Percentiles rank a stretch among this genome's conserved stretches.
Evolutionary conservation across 2,329 filamentous ascomycete genomes (phyloP).

Genomic region (Camillea tinctor): DNA sequence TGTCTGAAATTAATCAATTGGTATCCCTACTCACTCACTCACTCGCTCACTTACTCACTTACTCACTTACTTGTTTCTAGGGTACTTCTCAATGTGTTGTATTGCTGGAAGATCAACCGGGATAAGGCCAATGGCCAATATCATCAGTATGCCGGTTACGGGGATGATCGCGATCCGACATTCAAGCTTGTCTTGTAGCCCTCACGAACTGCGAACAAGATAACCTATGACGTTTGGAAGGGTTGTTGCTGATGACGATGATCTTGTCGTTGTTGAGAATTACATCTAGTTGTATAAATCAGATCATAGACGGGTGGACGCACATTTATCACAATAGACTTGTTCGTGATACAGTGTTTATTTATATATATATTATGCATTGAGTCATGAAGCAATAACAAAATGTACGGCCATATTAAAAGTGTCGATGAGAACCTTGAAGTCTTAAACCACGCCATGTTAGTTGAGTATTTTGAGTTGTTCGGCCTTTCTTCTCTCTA

Average conservation of each 20-base stretch:
- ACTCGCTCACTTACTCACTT: conserved; percentile 16
- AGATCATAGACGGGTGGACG: too few relatives aligned
- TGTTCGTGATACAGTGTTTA: neutral
- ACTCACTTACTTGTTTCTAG: conserved; percentile 35
- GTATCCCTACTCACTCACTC: neutral
- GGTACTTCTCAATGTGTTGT: conserved; percentile 58
- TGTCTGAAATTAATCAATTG: neutral
- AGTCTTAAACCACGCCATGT: neutral
- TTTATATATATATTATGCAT: neutral
- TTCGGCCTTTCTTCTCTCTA: neutral
- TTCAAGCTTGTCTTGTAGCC: conserved; percentile 60
- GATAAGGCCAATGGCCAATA: conserved; percentile 62
- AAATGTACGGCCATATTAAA: neutral
- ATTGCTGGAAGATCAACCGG: conserved; percentile 61
- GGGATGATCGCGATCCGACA: conserved; percentile 62
- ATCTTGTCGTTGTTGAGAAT: neutral
- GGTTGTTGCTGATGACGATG: too few relatives aligned
- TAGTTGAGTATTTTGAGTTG: neutral
- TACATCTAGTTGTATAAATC: neutral
- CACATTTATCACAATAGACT: neutral
- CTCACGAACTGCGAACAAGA: neutral
- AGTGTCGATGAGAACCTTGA: neutral
- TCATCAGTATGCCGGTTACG: conserved; percentile 52
- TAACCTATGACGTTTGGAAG: too few relatives aligned
- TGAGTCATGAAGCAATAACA: neutral